Evolutionary conservation across 352 stramenopile species (phyloP).

Genomic region (Phytophthora megakarya): DNA sequence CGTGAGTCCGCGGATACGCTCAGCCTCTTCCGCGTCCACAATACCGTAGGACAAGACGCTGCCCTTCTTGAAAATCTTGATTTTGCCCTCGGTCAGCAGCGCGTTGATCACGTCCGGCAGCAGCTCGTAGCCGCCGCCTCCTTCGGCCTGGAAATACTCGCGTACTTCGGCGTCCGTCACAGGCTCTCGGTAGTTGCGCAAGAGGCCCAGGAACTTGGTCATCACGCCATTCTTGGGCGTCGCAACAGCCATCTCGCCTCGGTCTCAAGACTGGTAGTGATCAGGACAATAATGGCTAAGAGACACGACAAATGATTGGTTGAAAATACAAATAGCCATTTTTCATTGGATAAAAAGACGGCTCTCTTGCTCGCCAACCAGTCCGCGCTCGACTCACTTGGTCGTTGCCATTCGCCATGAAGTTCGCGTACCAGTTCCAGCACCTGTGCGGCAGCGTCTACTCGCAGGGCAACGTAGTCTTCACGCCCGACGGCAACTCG

Average conservation of each 20-base stretch:
- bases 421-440: slow-evolving; percentile 93
- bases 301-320: slow-evolving; percentile 36
- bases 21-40: slow-evolving; percentile 81
- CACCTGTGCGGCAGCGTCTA: slow-evolving; percentile 94
- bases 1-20: slow-evolving; percentile 86
- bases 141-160: slow-evolving; percentile 73
- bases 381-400: slow-evolving; percentile 28
- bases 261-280: slow-evolving; percentile 25
- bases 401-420: slow-evolving; percentile 51
- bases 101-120: slow-evolving; percentile 83
- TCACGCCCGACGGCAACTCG: slow-evolving; percentile 92
- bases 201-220: slow-evolving; percentile 74
- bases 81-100: slow-evolving; percentile 85
- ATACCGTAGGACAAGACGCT: slow-evolving; percentile 85
- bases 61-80: slow-evolving; percentile 91
- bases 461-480: slow-evolving; percentile 93
- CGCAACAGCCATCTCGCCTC: slow-evolving; percentile 29
- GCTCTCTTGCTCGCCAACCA: slow-evolving; percentile 40
- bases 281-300: slow-evolving; percentile 15
- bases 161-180: slow-evolving; percentile 82
- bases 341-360: slow-evolving; percentile 42
- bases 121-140: slow-evolving; percentile 77
- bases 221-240: slow-evolving; percentile 39
- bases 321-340: slow-evolving; percentile 5
- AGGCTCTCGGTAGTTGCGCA: slow-evolving; percentile 81